Conservation (phyloP, 805 yeast genomes). For the Yarrowia osloensis region DNA sequence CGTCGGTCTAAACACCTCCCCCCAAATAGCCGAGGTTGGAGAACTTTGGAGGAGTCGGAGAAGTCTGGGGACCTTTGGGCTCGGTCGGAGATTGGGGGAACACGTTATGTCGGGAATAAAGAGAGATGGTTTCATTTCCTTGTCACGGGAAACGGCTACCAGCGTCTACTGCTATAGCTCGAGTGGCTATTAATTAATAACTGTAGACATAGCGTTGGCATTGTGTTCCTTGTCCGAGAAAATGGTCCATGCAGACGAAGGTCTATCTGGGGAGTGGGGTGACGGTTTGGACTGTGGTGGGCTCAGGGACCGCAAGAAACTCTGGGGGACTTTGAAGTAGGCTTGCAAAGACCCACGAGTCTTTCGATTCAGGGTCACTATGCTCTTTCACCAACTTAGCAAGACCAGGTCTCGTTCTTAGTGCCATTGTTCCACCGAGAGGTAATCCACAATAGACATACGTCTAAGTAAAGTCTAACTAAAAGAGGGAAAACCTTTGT, state of each 20-base stretch:
- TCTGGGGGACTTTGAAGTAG: background rate
- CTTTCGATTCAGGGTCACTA: too few species aligned
- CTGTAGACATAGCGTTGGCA: background rate
- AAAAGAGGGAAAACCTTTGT: slow-evolving; percentile 1
- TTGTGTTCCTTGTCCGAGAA: slow-evolving; percentile 3
- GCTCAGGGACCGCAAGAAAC: background rate
- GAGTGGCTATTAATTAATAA: background rate
- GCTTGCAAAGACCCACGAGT: too few species aligned
- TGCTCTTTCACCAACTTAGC: too few species aligned
- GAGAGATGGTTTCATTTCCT: too few species aligned
- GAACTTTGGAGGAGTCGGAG: background rate
- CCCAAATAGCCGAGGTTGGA: background rate
- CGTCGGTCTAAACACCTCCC: too few species aligned
- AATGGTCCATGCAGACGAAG: background rate
- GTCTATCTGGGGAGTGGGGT: background rate
- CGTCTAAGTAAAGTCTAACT: background rate
- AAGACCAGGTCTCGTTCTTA: too few species aligned
- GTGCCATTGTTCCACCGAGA: background rate
- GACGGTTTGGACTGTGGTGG: too few species aligned
- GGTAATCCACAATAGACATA: background rate
- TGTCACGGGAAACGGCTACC: background rate
- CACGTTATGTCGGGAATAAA: background rate
- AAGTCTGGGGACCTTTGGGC: background rate
- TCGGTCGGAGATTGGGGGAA: background rate
- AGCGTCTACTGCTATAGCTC: background rate